Evolutionary conservation across 495 filamentous ascomycete genomes (phyloP).

Genomic region (Ramalina peruviana): DNA sequence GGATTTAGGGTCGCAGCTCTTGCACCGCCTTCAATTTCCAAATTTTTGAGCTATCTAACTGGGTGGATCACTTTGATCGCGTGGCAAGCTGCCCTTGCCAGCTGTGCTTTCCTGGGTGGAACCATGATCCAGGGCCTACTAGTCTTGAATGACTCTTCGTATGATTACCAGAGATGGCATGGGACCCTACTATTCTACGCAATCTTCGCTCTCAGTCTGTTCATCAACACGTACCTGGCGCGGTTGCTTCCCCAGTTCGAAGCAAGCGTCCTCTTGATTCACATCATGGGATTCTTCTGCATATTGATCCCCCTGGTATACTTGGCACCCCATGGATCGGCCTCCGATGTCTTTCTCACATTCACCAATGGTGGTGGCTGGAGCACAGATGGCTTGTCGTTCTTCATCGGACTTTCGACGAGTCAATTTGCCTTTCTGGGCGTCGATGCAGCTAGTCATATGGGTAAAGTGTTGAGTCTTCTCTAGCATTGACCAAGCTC

Average conservation of each 20-base stretch:
- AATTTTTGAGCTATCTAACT: not conserved
- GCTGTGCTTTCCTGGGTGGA: conserved; percentile 23
- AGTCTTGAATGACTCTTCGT: conserved; percentile 27
- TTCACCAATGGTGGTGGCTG: conserved; percentile 26
- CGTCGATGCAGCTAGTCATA: conserved; percentile 17
- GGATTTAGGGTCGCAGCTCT: conserved; percentile 12
- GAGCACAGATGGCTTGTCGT: conserved; percentile 26
- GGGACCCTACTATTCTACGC: conserved; percentile 33
- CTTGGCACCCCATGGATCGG: conserved; percentile 26
- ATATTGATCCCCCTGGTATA: conserved; percentile 29
- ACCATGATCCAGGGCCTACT: conserved; percentile 31
- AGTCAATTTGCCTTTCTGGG: conserved; percentile 20
- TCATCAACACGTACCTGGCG: conserved; percentile 30
- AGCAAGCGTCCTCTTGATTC: conserved; percentile 29
- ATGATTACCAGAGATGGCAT: conserved; percentile 29
- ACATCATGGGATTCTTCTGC: conserved; percentile 33
- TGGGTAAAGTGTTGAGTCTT: not conserved
- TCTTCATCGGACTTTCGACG: conserved; percentile 26
- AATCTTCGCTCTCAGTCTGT: not conserved
- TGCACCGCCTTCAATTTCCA: conserved; percentile 5
- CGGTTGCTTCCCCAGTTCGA: conserved; percentile 32
- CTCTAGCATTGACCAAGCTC: not conserved
- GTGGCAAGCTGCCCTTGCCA: conserved; percentile 26
- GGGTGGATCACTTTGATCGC: conserved; percentile 30
- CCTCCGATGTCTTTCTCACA: conserved; percentile 30